These are phyloP conservation scores for Boeremia lycopersici DNA, from an alignment of 2,329 filamentous ascomycete species.

Conservation along the genomic window DNA sequence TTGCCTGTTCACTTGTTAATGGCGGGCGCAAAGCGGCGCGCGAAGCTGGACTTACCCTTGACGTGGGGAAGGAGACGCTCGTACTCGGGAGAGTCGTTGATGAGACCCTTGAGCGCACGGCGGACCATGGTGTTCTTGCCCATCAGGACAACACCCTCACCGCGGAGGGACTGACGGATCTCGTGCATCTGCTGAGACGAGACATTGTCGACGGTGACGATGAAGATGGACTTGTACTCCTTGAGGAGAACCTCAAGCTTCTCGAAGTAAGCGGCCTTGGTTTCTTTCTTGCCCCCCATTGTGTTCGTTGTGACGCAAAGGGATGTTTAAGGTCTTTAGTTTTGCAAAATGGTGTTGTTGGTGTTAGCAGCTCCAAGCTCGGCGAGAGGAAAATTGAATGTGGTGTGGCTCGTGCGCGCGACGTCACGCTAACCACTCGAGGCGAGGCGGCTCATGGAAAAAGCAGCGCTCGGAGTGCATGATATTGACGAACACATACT, in stretches of 20 bases:
- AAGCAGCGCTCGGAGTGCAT: slow-evolving; percentile 12
- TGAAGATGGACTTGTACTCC: slow-evolving; percentile 97
- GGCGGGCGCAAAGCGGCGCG: slow-evolving; percentile 3
- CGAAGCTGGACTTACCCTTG: slow-evolving; percentile 63
- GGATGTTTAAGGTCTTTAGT: slow-evolving; percentile 91
- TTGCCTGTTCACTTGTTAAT: slow-evolving; percentile 64
- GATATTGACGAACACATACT: slow-evolving; percentile 1
- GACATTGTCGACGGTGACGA: slow-evolving; percentile 95
- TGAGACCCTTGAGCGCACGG: slow-evolving; percentile 95
- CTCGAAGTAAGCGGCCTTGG: slow-evolving; percentile 98
- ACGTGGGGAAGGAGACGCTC: slow-evolving; percentile 96
- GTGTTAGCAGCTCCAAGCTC: slow-evolving; percentile 21
- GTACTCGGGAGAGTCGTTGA: slow-evolving; percentile 90
- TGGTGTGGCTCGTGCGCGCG: slow-evolving; percentile 27
- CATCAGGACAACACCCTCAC: slow-evolving; percentile 95
- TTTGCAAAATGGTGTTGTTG: slow-evolving; percentile 36
- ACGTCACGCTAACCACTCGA: slow-evolving; percentile 22
- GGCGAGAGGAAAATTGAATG: slow-evolving; percentile 33
- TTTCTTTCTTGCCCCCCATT: slow-evolving; percentile 97
- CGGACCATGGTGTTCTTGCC: slow-evolving; percentile 99
- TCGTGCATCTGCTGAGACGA: slow-evolving; percentile 99
- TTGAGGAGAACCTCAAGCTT: slow-evolving; percentile 98
- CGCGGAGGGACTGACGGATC: slow-evolving; percentile 91
- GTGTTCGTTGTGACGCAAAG: slow-evolving; percentile 89
- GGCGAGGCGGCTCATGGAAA: slow-evolving; percentile 14